These are phyloP conservation scores for Butyriboletus loyo DNA, from an alignment of 768 basidiomycete species.

Conservation along the genomic window DNA sequence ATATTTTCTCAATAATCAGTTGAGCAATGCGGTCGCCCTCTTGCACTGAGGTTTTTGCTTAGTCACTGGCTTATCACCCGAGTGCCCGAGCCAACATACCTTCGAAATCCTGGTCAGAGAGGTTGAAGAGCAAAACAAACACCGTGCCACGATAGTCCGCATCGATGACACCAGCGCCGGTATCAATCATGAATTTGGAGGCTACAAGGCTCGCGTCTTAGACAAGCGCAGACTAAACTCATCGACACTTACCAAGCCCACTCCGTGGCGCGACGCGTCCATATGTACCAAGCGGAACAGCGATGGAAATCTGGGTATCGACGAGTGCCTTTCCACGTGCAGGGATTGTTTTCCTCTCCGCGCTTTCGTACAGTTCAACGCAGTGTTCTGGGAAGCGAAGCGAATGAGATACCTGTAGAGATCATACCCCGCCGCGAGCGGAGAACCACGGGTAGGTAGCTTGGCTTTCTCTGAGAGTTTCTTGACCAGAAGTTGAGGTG, in stretches of 20 bases:
- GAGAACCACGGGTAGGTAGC: conserved; percentile 83
- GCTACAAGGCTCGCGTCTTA: conserved; percentile 45
- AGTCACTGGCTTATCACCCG: neutral
- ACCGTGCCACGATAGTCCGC: conserved; percentile 93
- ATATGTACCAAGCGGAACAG: conserved; percentile 90
- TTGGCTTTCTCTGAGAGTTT: conserved; percentile 77
- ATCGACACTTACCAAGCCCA: conserved; percentile 72
- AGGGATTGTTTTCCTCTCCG: conserved; percentile 80
- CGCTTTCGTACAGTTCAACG: conserved; percentile 44
- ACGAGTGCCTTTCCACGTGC: conserved; percentile 90
- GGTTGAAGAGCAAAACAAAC: conserved; percentile 91
- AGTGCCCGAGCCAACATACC: conserved; percentile 40
- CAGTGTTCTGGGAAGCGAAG: neutral
- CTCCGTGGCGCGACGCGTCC: conserved; percentile 95
- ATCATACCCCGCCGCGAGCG: conserved; percentile 91
- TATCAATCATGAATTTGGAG: conserved; percentile 96
- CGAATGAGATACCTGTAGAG: conserved; percentile 66
- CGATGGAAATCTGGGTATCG: conserved; percentile 89
- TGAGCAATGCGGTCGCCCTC: conserved; percentile 97
- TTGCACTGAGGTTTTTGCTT: conserved; percentile 52
- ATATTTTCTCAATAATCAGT: conserved; percentile 87
- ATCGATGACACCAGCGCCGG: conserved; percentile 96
- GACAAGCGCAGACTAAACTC: neutral
- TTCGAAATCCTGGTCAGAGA: conserved; percentile 84
- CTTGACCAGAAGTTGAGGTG: conserved; percentile 72